These are phyloP conservation scores for Suaeda aralocaspica DNA, from an alignment of 148 eudicot genomes.

Conservation along the genomic window DNA sequence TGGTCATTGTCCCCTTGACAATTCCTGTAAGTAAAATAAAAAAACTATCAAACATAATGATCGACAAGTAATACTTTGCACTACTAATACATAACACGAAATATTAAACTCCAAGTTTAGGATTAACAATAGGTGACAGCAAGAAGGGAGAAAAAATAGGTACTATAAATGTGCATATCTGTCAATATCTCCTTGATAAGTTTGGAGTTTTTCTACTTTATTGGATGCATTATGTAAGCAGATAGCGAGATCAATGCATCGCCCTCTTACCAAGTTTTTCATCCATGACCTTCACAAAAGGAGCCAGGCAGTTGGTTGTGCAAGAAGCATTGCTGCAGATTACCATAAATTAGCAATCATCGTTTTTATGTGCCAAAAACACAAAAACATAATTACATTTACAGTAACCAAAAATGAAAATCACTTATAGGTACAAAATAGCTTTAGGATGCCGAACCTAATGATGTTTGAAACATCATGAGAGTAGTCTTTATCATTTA, in stretches of 20 bases:
- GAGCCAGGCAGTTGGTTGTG: slow-evolving; percentile 99
- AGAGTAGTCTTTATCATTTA: slow-evolving; percentile 71
- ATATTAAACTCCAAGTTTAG: background rate
- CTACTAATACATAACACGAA: background rate
- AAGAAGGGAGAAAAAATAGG: too few relatives aligned
- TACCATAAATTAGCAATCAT: slow-evolving; percentile 9
- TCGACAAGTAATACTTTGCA: background rate
- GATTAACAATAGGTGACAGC: background rate
- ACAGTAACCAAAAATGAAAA: background rate
- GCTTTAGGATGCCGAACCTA: slow-evolving; percentile 39
- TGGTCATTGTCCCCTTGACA: slow-evolving; percentile 99
- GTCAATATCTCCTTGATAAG: too few relatives aligned
- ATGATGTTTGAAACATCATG: slow-evolving; percentile 86
- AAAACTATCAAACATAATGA: background rate
- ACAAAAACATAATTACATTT: background rate
- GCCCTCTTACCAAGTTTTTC: slow-evolving; percentile 68
- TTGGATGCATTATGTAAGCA: background rate
- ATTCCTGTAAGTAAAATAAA: slow-evolving; percentile 52
- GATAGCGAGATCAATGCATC: background rate
- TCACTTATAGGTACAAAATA: background rate
- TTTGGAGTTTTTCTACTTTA: background rate
- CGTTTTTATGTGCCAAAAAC: background rate
- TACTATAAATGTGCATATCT: background rate
- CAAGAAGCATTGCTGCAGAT: slow-evolving; percentile 92
- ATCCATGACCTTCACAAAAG: slow-evolving; percentile 89